Evolutionary conservation across 129 eudicot genomes (phyloP).

Genomic region (Gnaphalium uliginosum): DNA sequence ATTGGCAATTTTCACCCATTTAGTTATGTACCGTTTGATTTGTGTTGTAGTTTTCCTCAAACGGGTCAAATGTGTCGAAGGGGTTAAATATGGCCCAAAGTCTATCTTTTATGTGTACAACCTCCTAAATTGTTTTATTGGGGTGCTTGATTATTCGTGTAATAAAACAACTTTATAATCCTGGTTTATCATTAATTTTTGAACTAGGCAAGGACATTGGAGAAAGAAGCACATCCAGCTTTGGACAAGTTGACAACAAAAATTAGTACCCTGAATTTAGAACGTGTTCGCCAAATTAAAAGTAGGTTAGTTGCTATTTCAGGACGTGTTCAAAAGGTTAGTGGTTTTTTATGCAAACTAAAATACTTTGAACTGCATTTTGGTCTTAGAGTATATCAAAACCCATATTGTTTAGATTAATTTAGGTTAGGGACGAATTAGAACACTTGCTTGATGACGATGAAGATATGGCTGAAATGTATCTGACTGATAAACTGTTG

Average conservation of each 20-base stretch:
- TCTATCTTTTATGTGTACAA: not conserved
- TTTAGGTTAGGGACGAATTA: conserved; percentile 73
- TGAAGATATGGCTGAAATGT: conserved; percentile 99
- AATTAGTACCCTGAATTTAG: conserved; percentile 88
- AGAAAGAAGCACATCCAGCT: conserved; percentile 98
- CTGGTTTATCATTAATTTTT: not conserved
- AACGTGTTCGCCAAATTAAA: conserved; percentile 91
- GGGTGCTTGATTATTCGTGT: not conserved
- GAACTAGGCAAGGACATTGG: conserved; percentile 81
- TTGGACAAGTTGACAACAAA: conserved; percentile 87
- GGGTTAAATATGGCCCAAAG: not conserved
- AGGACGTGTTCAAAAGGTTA: conserved; percentile 91
- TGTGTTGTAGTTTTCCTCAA: not conserved
- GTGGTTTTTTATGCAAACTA: not conserved
- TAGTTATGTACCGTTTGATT: not conserved
- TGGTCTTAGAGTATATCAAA: not conserved
- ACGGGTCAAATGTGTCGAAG: not conserved
- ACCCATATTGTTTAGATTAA: conserved; percentile 21
- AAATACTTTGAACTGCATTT: not conserved
- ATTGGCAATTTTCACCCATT: not conserved
- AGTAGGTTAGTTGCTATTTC: conserved; percentile 90
- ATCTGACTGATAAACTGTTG: conserved; percentile 73
- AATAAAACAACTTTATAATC: not conserved
- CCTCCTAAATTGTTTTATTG: not conserved
- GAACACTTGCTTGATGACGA: conserved; percentile 93